These are phyloP conservation scores for Tylopilus rubrobrunneus DNA, from an alignment of 768 basidiomycete genomes.

Conservation along the genomic window DNA sequence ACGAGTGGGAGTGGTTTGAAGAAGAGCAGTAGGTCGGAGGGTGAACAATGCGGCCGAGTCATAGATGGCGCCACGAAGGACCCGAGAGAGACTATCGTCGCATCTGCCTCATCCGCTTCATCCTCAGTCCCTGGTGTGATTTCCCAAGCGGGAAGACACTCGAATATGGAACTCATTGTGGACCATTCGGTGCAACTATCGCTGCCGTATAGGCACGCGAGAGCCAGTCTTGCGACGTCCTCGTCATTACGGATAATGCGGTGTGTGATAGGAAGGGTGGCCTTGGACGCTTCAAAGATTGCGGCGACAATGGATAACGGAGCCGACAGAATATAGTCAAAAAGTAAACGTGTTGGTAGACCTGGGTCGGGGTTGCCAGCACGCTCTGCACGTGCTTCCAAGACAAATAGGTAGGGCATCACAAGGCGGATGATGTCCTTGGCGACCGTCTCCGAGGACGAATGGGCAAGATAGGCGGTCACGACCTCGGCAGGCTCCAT, in stretches of 20 bases:
- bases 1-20: constrained; percentile 74
- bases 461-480: constrained; percentile 69
- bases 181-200: constrained; percentile 69
- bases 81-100: constrained; percentile 77
- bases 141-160: constrained; percentile 93
- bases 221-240: constrained; percentile 80
- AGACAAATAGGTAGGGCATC: constrained; percentile 88
- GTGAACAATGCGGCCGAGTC: constrained; percentile 46
- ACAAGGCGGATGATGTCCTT: constrained; percentile 73
- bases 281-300: constrained; percentile 89
- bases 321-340: constrained; percentile 67
- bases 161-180: constrained; percentile 88
- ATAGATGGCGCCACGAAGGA: constrained; percentile 76
- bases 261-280: constrained; percentile 66
- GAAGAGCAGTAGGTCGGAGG: constrained; percentile 74
- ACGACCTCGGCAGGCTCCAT: constrained; percentile 67
- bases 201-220: constrained; percentile 86
- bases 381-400: constrained; percentile 86
- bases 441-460: constrained; percentile 61
- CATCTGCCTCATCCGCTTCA: constrained; percentile 74
- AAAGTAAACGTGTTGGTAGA: constrained; percentile 61
- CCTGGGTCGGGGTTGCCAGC: constrained; percentile 63
- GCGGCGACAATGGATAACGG: constrained; percentile 66
- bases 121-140: constrained; percentile 50
- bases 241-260: constrained; percentile 79